phyloP scores from a whole-genome alignment of 805 yeast genomes.

The Saccharomycopsis fibuligera region DNA sequence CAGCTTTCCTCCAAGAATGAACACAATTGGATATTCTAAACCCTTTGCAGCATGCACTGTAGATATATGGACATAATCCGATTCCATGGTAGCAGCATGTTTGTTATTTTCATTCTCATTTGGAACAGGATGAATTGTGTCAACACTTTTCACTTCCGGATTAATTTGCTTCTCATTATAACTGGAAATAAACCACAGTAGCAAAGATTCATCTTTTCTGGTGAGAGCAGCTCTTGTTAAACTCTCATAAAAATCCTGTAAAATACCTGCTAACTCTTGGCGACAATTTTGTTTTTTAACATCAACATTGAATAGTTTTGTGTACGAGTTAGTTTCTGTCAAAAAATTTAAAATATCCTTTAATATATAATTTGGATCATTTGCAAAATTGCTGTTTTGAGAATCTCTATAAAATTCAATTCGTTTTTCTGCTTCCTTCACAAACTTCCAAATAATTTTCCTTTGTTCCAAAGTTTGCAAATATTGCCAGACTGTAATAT shows the following conservation, averaged over 20 bases:
- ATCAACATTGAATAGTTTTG: conserved; percentile 22
- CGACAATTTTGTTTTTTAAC: conserved; percentile 25
- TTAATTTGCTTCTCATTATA: not conserved
- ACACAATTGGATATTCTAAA: conserved; percentile 36
- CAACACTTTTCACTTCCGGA: not conserved
- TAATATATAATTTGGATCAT: conserved; percentile 17
- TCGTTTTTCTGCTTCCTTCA: conserved; percentile 23
- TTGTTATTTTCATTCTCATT: not conserved
- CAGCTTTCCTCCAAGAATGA: conserved; percentile 32
- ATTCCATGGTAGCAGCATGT: conserved; percentile 21
- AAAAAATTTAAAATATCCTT: conserved; percentile 20
- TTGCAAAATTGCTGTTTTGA: not conserved
- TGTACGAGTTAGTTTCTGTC: conserved; percentile 17
- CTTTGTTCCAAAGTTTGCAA: not conserved
- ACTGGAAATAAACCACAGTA: conserved; percentile 5
- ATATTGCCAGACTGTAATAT: not conserved
- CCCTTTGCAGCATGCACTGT: conserved; percentile 76
- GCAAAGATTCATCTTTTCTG: conserved; percentile 24
- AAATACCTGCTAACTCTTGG: conserved; percentile 24
- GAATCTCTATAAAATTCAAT: conserved; percentile 11
- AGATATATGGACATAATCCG: conserved; percentile 51
- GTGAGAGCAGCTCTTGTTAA: conserved; percentile 27
- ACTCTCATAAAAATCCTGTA: conserved; percentile 33
- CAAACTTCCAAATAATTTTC: conserved; percentile 24
- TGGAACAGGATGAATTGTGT: not conserved